Base-by-base conservation (phyloP, 805 yeast genomes). In the Sungouiella blattae region DNA sequence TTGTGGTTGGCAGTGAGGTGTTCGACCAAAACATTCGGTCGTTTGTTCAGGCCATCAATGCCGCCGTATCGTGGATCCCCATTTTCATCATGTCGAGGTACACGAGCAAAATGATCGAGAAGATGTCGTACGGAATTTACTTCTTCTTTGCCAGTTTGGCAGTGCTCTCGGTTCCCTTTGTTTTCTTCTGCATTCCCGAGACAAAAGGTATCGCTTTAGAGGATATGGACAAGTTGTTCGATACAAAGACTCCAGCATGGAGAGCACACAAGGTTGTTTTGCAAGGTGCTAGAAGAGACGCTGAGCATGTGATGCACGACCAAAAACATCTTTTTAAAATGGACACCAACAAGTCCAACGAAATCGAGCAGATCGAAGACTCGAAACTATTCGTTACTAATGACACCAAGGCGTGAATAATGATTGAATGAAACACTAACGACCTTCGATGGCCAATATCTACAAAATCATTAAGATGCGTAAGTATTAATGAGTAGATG, bases 11-110 rank as follows among this genome's bases (percentile, higher is more conserved):
- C 3, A 41, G 60, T 28, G 70, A 64, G 40, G 58, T 64, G 4
- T 64, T 62, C 41, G 68, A 62, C 47, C 67, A 62, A 43, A 62
- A 64, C 36, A 60, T 64, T 42, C 47, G 70, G 33, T 56, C 67
- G 13, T 62, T 64, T 33, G 64, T 59, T 23, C 67, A 62, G 46
- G 66, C 67, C 36, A 60, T 63, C 37, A 62, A 62, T 43, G 66
- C 68, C 2, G 67, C 68, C 9, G 61, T 60, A 17, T 57, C 62
- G 24, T 62, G 68, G 69, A 57, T 62, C 17, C 67, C 67, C 7
- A 60, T 62, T 26, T 62, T 62, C 43, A 43, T 61, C 36, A 62
- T 62, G 67, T 55, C 64, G 3, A 36, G 68, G 22, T 55, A 47
- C 46, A 61, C 67, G 26, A 41, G 55, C 22, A 40, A 57, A 29